A percentile compares a stretch with the other conserved stretches of the same genome.
These are phyloP conservation scores for Spathaspora passalidarum DNA, from an alignment of 805 yeast genomes.

Conservation along the genomic window DNA sequence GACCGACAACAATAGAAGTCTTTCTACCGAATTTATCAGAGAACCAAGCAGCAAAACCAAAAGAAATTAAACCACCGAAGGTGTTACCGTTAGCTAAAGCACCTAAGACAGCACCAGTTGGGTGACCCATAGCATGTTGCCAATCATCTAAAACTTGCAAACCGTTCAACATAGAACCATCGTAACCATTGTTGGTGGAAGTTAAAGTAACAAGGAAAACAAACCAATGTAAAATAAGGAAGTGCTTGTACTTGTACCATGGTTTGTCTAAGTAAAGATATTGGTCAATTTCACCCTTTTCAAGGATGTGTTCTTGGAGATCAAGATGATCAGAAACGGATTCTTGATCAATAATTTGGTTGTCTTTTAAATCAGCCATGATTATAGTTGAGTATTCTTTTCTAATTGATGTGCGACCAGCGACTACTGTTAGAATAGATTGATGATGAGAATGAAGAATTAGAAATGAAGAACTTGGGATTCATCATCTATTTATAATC, in stretches of 20 bases:
- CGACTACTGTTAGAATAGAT: conserved; percentile 3
- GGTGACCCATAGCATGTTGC: conserved; percentile 37
- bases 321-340: conserved; percentile 6
- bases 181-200: conserved; percentile 48
- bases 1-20: conserved; percentile 22
- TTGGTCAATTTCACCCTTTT: conserved; percentile 12
- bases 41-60: conserved; percentile 23
- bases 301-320: neutral
- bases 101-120: conserved; percentile 38
- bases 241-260: conserved; percentile 36
- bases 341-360: conserved; percentile 4
- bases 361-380: conserved; percentile 3
- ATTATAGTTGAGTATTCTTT: neutral
- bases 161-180: conserved; percentile 50
- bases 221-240: conserved; percentile 33
- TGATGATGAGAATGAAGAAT: conserved; percentile 1
- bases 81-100: conserved; percentile 39
- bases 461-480: neutral
- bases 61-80: conserved; percentile 37
- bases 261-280: conserved; percentile 17
- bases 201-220: conserved; percentile 42
- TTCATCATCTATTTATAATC: conserved; percentile 2
- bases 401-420: conserved; percentile 4
- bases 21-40: conserved; percentile 43
- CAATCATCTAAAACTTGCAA: conserved; percentile 45